Conservation (phyloP, 257 asterid genomes). For the Anisodus acutangulus region DNA sequence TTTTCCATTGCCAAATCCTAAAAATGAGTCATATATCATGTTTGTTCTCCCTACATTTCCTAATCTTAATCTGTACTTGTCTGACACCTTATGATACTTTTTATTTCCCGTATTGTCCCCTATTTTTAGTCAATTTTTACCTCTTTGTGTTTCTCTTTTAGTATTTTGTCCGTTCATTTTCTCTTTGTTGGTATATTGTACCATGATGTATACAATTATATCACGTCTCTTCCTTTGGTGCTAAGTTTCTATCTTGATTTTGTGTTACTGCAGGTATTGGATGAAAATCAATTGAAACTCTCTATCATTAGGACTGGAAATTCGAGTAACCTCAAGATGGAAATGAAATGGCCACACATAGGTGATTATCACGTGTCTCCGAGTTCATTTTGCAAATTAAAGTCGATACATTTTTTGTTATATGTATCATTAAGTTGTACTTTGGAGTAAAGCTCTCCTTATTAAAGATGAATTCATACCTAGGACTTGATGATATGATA, state of each 20-base stretch:
- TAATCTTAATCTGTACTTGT: neutral
- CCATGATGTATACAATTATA: neutral
- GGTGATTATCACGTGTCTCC: neutral
- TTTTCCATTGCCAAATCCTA: neutral
- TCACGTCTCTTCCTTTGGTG: neutral
- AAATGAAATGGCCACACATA: neutral
- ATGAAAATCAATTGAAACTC: neutral
- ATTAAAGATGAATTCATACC: neutral
- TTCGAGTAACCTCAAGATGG: neutral
- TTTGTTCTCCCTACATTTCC: neutral
- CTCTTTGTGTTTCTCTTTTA: neutral
- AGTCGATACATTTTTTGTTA: neutral
- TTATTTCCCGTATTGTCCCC: neutral
- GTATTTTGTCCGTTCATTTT: neutral
- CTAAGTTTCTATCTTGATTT: neutral
- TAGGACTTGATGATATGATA: neutral
- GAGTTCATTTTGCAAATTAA: neutral
- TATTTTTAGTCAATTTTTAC: neutral
- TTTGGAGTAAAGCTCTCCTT: neutral
- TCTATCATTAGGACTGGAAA: neutral
- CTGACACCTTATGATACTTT: neutral
- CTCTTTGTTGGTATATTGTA: neutral
- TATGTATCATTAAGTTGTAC: neutral
- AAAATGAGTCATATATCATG: neutral
- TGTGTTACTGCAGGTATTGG: conserved; percentile 31